Base-by-base conservation (phyloP, 495 filamentous ascomycete species). In the Schizothecium vesticola region DNA sequence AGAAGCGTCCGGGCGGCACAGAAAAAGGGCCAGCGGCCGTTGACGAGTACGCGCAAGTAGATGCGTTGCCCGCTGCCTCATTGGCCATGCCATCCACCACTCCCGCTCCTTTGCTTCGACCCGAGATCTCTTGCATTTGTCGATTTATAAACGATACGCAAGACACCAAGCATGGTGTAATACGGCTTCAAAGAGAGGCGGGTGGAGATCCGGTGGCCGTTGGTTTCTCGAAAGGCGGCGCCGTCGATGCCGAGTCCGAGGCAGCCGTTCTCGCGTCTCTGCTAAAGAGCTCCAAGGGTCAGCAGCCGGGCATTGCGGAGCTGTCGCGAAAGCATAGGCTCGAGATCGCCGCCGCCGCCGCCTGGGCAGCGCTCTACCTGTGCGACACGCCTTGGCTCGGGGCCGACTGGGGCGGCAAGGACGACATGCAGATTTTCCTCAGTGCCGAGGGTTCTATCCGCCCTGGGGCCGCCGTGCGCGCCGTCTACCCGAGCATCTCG, bases 321-420 rank as follows among this genome's bases (percentile, higher is more conserved):
- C 26, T 65, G 12, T 65, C 66, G 13, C 57, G 66, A 28, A 61
- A 61, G 31, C 28, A 67, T n/a, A 22, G 66, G 19, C 56, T 67
- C 21, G 29, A 58, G 10, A 51, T 67, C 31, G 66, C 66, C 10
- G 57, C 66, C 10, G 66, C 66, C 28, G 56, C 66, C 6, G 62
- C 58, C 21, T 67, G 66, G 66, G 66, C 66, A 10, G 66, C 56
- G 12, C 59, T 67, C 19, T 67, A 67, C 43, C 58, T 67, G 9
- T 67, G 66, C 24, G 66, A 59, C 21, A 67, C 66, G 19, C 66
- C 58, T 6, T 67, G 59, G 66, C 58, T 67, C 21, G 66, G 62
- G 3, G 19, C 3, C 58, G 57, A 56, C 31, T 67, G 63, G 63
- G 26, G 10, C 16, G 60, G 60, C 24, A 22, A 28, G 60, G 13